Percentiles rank a stretch among this genome's conserved stretches.
Conservation (phyloP, 2,329 filamentous ascomycete genomes). For the Fusarium tjaetaba region DNA sequence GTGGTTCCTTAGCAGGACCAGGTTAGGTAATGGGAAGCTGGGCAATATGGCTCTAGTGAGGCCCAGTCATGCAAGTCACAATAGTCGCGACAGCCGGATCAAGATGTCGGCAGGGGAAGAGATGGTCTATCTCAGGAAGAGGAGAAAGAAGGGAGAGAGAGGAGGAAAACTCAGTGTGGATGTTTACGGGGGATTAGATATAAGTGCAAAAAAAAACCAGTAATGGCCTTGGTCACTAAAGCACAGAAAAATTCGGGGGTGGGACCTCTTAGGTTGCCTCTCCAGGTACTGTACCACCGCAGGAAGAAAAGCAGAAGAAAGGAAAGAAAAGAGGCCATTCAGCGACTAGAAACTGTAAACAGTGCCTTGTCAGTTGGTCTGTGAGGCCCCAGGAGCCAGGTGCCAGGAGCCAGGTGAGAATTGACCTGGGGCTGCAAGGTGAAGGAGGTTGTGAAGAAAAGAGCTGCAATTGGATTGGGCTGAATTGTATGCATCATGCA, state of each 20-base stretch:
- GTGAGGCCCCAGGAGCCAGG: constrained; percentile 16
- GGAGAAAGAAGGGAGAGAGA: constrained; percentile 10
- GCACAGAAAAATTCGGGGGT: constrained; percentile 31
- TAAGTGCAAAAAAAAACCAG: constrained; percentile 38
- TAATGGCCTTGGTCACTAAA: constrained; percentile 1
- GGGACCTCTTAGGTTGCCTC: constrained; percentile 13
- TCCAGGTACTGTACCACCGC: constrained; percentile 11
- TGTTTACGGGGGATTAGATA: constrained; percentile 37
- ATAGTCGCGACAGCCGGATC: neutral
- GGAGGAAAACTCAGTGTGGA: constrained; percentile 16
- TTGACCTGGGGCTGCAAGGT: constrained; percentile 19
- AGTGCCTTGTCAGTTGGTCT: constrained; percentile 33
- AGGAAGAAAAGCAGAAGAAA: neutral
- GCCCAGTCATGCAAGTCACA: constrained; percentile 23
- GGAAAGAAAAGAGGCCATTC: constrained; percentile 22
- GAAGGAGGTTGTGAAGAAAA: constrained; percentile 8
- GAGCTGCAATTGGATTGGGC: constrained; percentile 10
- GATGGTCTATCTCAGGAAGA: constrained; percentile 2
- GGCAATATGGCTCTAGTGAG: constrained; percentile 17
- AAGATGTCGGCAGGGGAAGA: constrained; percentile 12
- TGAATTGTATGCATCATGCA: constrained; percentile 24
- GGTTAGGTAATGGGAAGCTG: constrained; percentile 10
- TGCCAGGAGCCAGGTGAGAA: constrained; percentile 25
- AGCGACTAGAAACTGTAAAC: constrained; percentile 4
- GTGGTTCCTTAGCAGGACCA: constrained; percentile 9